phyloP scores from a whole-genome alignment of 2,329 filamentous ascomycete genomes.

The Penicillium sp. region DNA sequence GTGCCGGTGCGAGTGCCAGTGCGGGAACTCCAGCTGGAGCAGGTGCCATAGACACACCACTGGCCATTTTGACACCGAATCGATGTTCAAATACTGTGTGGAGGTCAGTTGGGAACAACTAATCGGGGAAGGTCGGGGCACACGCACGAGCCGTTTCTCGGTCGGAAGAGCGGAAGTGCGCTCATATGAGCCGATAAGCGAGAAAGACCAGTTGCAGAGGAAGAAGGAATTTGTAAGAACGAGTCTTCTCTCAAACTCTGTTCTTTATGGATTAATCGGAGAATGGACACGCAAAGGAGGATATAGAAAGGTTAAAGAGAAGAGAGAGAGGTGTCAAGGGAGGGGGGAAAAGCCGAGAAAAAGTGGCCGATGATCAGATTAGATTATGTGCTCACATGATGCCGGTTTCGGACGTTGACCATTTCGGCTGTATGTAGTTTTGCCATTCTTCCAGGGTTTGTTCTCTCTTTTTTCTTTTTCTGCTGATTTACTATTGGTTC shows the following conservation, averaged over 20 bases:
- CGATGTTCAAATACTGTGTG: conserved; percentile 20
- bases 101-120: conserved; percentile 21
- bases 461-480: conserved; percentile 8
- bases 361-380: conserved; percentile 27
- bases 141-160: conserved; percentile 29
- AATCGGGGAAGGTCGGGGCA: conserved; percentile 22
- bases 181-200: conserved; percentile 34
- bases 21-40: conserved; percentile 33
- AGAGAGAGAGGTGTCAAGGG: not conserved
- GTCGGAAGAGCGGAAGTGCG: conserved; percentile 39
- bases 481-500: conserved; percentile 3
- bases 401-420: conserved; percentile 23
- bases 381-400: conserved; percentile 29
- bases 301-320: not conserved
- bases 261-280: not conserved
- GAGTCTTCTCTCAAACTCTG: not conserved
- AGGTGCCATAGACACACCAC: conserved; percentile 38
- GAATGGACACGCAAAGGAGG: not conserved
- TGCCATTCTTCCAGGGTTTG: not conserved
- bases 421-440: conserved; percentile 10
- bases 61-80: conserved; percentile 33
- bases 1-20: conserved; percentile 33
- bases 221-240: not conserved
- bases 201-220: conserved; percentile 16
- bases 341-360: conserved; percentile 17